Base-by-base conservation (phyloP, 208 protist species). In the Acanthamoeba triangularis region DNA sequence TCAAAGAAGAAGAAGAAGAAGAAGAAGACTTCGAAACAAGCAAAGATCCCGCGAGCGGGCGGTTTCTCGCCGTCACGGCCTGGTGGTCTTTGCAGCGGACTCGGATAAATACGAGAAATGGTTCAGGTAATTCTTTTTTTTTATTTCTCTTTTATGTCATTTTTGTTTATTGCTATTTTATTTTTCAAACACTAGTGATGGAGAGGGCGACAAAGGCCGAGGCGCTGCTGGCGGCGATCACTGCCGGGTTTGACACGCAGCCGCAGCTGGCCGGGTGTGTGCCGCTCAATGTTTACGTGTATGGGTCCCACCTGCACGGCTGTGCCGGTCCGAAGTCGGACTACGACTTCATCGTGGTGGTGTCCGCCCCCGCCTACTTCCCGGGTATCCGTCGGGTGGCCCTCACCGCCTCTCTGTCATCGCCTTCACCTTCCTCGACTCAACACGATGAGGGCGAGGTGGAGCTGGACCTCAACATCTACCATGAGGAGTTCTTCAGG, bases 311-410 rank as follows among this genome's bases (percentile, higher is more conserved):
- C 49, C 30, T 88, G 28, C 80, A 88, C 80, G 49, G 49, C n/a
- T 88, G 80, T 35, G 80, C 80, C 6, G 49, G 80, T 0, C 47
- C 25, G 25, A 47, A 25, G n/a, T 88, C 80, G 80, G 80, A 88
- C 80, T 63, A 88, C 35, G 80, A 88, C 80, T 88, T 88, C 28
- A 23, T 88, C n/a, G 80, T 63, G 16, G 80, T 88, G 49, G 80
- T 88, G 23, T n/a, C 44, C 14, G 80, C 47, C 30, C 49, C 80
- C 28, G 52, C 80, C 80, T 88, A 88, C 80, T 88, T 88, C 30
- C 80, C 80, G n/a, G 80, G 80, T 49, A 88, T 88, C 13, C 41
- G 80, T 20, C 80, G 80, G 14, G 47, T 63, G 49, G 49, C 80
- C 14, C 80, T 80, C 20, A n/a, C 23, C 5, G 16, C 20, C 37